Percentiles rank a stretch among this genome's conserved stretches.
phyloP scores from a whole-genome alignment of 768 basidiomycete genomes.

The Leccinum incarnatum region DNA sequence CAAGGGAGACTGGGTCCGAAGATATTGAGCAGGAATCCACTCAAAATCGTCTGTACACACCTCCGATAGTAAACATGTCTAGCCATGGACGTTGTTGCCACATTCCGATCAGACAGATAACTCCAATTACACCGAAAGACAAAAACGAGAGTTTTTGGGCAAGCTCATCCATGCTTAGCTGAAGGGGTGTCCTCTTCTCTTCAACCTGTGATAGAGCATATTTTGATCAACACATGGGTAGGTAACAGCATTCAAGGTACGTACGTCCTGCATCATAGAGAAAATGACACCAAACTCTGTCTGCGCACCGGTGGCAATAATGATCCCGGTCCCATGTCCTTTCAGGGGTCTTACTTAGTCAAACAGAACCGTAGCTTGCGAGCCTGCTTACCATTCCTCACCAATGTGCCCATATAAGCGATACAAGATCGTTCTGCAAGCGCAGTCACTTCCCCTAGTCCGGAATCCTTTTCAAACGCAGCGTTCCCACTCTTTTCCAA shows the following conservation, averaged over 20 bases:
- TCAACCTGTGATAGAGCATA: constrained; percentile 46
- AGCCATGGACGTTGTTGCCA: constrained; percentile 85
- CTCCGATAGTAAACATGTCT: constrained; percentile 99
- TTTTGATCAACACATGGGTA: neutral
- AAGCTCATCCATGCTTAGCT: constrained; percentile 94
- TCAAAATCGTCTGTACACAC: constrained; percentile 41
- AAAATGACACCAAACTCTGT: constrained; percentile 98
- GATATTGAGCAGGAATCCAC: constrained; percentile 5
- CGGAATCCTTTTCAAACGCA: constrained; percentile 28
- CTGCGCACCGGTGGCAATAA: constrained; percentile 79
- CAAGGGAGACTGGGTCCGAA: constrained; percentile 73
- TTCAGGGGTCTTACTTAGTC: constrained; percentile 2
- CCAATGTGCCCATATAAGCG: constrained; percentile 95
- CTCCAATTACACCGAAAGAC: constrained; percentile 92
- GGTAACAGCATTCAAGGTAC: constrained; percentile 12
- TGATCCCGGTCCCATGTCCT: constrained; percentile 83
- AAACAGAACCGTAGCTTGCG: neutral
- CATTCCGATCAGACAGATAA: constrained; percentile 90
- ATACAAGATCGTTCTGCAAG: constrained; percentile 86
- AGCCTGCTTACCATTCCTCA: constrained; percentile 67
- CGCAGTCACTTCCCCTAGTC: constrained; percentile 43
- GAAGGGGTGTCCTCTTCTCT: constrained; percentile 89
- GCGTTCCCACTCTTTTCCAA: constrained; percentile 32
- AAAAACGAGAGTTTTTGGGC: constrained; percentile 87
- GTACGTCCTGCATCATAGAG: constrained; percentile 95